Evolutionary conservation across 305 asterid genomes (phyloP).

Genomic region (Stenogyne calaminthoides): DNA sequence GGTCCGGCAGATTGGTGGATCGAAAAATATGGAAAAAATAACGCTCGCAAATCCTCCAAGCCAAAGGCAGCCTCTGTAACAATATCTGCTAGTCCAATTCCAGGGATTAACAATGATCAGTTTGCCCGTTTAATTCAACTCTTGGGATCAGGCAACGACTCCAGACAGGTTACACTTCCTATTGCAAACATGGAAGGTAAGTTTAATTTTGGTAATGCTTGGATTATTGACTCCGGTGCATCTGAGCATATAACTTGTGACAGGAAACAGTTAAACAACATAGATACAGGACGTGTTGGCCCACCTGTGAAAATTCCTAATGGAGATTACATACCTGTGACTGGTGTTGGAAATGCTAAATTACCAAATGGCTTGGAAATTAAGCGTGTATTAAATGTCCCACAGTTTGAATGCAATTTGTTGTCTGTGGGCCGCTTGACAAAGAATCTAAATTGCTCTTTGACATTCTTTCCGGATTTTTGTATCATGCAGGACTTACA

Average conservation of each 20-base stretch:
- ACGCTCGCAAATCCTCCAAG: neutral
- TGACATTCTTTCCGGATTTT: neutral
- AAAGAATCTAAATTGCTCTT: neutral
- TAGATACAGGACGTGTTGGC: neutral
- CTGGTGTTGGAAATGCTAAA: neutral
- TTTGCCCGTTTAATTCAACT: neutral
- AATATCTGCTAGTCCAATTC: neutral
- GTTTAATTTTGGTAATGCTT: neutral
- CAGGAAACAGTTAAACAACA: neutral
- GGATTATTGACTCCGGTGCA: slow-evolving; percentile 4
- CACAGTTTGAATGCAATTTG: neutral
- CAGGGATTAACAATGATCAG: neutral
- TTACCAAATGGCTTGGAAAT: neutral
- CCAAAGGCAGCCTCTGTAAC: neutral
- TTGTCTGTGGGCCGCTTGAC: neutral
- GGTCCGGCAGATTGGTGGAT: neutral
- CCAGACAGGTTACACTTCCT: neutral
- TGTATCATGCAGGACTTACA: neutral
- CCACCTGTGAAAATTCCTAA: neutral
- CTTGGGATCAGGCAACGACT: neutral
- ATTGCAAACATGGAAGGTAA: neutral
- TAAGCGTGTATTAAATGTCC: neutral
- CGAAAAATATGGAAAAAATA: neutral
- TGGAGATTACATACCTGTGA: neutral
- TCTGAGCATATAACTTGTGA: neutral